phyloP scores from a whole-genome alignment of 768 basidiomycete species.

The Russula abietina region DNA sequence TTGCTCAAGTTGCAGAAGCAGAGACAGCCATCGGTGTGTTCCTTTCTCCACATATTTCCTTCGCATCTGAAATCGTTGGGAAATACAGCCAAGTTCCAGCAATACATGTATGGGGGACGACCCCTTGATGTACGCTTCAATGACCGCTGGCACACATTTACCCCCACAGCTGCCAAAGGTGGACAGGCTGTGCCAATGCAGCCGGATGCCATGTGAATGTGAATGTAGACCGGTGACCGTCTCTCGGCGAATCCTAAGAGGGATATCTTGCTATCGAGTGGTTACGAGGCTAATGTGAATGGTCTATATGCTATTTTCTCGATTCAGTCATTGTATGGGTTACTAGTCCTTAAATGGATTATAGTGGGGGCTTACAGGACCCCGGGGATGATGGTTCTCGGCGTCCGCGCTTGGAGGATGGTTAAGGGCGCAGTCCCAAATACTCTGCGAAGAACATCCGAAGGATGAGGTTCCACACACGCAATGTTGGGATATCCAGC shows the following conservation, averaged over 20 bases:
- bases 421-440: conserved; percentile 56
- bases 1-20: conserved; percentile 78
- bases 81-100: conserved; percentile 75
- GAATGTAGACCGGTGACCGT: too few species aligned
- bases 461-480: conserved; percentile 83
- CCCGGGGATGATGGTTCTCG: conserved; percentile 8
- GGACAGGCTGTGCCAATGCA: conserved; percentile 66
- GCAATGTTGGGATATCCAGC: conserved; percentile 77
- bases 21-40: conserved; percentile 84
- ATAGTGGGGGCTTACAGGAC: neutral
- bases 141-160: conserved; percentile 91
- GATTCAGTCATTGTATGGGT: neutral
- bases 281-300: too few species aligned
- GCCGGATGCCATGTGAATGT: conserved; percentile 42
- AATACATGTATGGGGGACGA: conserved; percentile 88
- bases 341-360: neutral
- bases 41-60: neutral
- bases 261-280: too few species aligned
- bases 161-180: conserved; percentile 83
- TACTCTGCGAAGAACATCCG: conserved; percentile 90
- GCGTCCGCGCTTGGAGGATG: neutral
- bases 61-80: conserved; percentile 25
- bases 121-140: conserved; percentile 92
- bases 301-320: neutral
- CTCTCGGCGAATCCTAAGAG: too few species aligned